Evolutionary conservation across 176 grass and related monocot species (phyloP), one percentile per base, ranked within the genome.

Genomic region (Triticum turgidum): DNA sequence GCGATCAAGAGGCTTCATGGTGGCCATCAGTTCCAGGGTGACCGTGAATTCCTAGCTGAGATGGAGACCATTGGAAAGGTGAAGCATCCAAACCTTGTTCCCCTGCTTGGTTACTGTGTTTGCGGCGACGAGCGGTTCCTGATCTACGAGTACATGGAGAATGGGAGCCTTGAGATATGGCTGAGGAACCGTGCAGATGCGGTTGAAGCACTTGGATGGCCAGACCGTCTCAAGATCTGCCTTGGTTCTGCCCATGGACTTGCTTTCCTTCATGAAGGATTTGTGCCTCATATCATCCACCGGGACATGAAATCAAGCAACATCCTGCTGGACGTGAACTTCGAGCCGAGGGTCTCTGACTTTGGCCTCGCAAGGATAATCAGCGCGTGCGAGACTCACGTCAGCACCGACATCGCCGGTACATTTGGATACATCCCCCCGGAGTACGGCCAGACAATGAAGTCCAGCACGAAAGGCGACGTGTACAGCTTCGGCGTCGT

Each of bases 1-100:
- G 97, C 97, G 1, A 82, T 99, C 81, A 99, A 99, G 75, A 88
- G 97, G 90, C 92, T 99, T 42, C 94, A 99, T 30, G 92, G 95
- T 76, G 95, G 94, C 47, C 90, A 89, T 37, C 97, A 94, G 77
- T 99, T 88, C 37, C 92, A 95, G 70, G 94, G 92, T 47, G 92
- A 94, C 37, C 91, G 94, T 63, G 92, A 99, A 47, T 99, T 99
- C 73, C 79, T 94, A 42, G 97, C 97, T 17, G 97, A 99, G 82
- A 94, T 99, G 97, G 97, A 99, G 65, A 99, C 97, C 6, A 94
- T 99, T 80, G 97, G 97, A 54, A 99, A 99, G 87, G 97, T 99
- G 79, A 96, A 99, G 59, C 94, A 99, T 82, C 79, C 42, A 30
- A 99, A 99, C 79, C 90, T 99, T 29, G 97, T 96, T 32, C 97